Conservation (phyloP, 768 basidiomycete genomes). For the Tylopilus vinaceipallidus region DNA sequence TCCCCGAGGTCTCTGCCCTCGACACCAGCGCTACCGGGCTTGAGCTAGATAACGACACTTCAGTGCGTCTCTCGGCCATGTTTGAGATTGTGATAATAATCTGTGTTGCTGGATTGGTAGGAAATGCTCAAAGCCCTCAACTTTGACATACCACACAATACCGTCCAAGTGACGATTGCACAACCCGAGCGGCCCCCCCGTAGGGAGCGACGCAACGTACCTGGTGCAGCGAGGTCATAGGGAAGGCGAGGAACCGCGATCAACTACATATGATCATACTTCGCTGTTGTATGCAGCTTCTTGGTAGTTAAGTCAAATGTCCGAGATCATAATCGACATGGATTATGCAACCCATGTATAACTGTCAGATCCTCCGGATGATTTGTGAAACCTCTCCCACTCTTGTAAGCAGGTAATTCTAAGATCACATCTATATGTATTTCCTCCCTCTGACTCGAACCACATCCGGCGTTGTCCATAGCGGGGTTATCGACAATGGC, state of each 20-base stretch:
- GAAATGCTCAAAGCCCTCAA: constrained; percentile 88
- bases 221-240: constrained; percentile 66
- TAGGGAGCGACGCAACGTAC: constrained; percentile 76
- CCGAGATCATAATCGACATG: too few species aligned
- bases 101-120: constrained; percentile 36
- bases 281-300: too few species aligned
- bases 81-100: not conserved
- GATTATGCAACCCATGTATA: too few species aligned
- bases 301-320: too few species aligned
- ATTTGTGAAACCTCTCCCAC: too few species aligned
- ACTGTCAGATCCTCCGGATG: too few species aligned
- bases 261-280: too few species aligned
- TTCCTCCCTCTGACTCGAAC: too few species aligned
- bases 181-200: constrained; percentile 69
- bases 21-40: constrained; percentile 71
- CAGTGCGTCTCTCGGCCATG: constrained; percentile 50
- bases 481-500: too few species aligned
- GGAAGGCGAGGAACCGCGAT: not conserved
- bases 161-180: constrained; percentile 62
- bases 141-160: constrained; percentile 86
- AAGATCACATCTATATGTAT: too few species aligned
- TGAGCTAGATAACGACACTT: constrained; percentile 91
- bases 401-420: too few species aligned
- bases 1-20: constrained; percentile 96
- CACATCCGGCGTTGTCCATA: too few species aligned